Conservation (phyloP, 108 stramenopile genomes). For the Cyclotella baltica region DNA sequence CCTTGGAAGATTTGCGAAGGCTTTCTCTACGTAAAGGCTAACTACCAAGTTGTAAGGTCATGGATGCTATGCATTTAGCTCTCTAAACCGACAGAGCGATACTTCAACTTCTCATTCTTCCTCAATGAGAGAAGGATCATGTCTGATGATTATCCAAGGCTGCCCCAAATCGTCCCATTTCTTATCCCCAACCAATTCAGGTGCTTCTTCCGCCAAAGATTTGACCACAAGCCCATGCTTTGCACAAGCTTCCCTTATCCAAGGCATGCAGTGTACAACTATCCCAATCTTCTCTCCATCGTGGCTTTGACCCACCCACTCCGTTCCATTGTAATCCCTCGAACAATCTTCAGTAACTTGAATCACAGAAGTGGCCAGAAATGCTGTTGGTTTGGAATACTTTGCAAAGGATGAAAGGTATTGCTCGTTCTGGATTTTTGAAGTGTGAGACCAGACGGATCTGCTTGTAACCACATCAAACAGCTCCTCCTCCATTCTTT, state of each 20-base stretch:
- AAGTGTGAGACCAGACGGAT: constrained; percentile 1
- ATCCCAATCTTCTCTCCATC: not conserved
- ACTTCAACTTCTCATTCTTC: too few species aligned
- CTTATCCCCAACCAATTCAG: not conserved
- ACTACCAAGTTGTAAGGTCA: too few species aligned
- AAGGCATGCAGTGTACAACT: constrained; percentile 6
- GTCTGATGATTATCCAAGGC: constrained; percentile 4
- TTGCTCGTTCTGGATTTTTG: not conserved
- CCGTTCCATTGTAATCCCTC: constrained; percentile 6
- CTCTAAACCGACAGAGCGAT: too few species aligned
- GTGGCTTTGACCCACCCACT: constrained; percentile 13
- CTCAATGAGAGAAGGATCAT: constrained; percentile 6
- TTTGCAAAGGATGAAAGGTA: constrained; percentile 4
- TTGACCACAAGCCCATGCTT: not conserved
- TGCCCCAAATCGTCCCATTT: constrained; percentile 5
- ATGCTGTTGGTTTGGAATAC: constrained; percentile 5
- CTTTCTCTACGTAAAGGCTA: too few species aligned
- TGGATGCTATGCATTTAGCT: too few species aligned
- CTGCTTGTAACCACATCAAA: constrained; percentile 8
- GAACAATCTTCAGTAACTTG: constrained; percentile 13
- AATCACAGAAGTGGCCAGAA: constrained; percentile 11
- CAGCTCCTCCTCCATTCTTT: too few species aligned
- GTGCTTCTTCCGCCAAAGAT: not conserved
- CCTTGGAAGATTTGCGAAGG: too few species aligned
- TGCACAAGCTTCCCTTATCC: not conserved